These are phyloP conservation scores for Zizania palustris DNA, from an alignment of 202 grass and related monocot species.

Conservation along the genomic window DNA sequence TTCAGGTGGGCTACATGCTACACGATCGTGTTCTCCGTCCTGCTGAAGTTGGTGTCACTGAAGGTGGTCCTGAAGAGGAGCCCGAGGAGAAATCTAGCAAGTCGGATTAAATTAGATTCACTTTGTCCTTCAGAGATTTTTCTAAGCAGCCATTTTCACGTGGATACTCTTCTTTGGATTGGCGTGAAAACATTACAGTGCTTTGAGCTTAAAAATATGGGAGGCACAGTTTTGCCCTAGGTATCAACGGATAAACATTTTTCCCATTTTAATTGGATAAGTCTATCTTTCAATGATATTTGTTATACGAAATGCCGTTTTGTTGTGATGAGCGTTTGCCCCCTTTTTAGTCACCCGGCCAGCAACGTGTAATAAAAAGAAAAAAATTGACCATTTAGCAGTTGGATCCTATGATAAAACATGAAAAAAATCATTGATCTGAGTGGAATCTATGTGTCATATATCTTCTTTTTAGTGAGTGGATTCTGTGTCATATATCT, in stretches of 20 bases:
- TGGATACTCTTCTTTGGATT: background rate
- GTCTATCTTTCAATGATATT: slow-evolving; percentile 9
- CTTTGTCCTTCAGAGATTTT: background rate
- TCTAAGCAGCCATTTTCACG: background rate
- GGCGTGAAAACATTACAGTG: background rate
- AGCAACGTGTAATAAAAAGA: slow-evolving; percentile 21
- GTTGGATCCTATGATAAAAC: too few species aligned
- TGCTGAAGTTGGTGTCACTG: slow-evolving; percentile 70
- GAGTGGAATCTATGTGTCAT: too few species aligned
- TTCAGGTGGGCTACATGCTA: slow-evolving; percentile 68
- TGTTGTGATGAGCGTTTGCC: slow-evolving; percentile 19
- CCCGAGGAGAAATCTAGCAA: slow-evolving; percentile 31
- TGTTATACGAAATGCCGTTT: slow-evolving; percentile 28
- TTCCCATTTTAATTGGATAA: slow-evolving; percentile 12
- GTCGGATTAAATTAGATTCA: slow-evolving; percentile 16
- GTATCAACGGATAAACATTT: background rate
- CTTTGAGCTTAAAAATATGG: background rate
- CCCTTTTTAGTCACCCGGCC: background rate
- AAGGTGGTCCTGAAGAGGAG: slow-evolving; percentile 45
- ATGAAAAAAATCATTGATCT: too few species aligned
- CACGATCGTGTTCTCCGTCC: slow-evolving; percentile 70
- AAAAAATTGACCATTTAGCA: too few species aligned
- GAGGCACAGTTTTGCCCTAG: background rate
- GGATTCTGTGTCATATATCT: too few species aligned
- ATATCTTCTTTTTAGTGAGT: too few species aligned